Evolutionary conservation across 1,139 yeast species (phyloP).

Genomic region (Wickerhamomyces sp.): DNA sequence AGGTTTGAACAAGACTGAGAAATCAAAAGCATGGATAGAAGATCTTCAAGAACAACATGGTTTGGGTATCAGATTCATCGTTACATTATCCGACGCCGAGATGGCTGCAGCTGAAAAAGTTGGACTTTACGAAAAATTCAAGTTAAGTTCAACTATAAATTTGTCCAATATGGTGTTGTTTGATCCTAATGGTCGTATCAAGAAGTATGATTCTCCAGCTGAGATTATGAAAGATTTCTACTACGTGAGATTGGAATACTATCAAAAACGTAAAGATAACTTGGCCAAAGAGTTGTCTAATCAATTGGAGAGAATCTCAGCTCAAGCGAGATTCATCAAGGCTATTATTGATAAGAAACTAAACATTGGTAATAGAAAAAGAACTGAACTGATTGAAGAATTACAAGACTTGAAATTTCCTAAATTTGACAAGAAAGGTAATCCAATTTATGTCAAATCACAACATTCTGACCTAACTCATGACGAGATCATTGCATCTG

Average conservation of each 20-base stretch:
- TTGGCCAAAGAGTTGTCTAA: constrained; percentile 66
- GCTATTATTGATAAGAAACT: constrained; percentile 76
- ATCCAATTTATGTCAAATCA: constrained; percentile 40
- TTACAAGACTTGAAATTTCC: constrained; percentile 66
- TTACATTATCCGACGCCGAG: constrained; percentile 70
- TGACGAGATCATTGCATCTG: constrained; percentile 30
- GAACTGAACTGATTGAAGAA: constrained; percentile 57
- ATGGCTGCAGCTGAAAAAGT: constrained; percentile 72
- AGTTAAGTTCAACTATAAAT: constrained; percentile 61
- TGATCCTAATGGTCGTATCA: constrained; percentile 87
- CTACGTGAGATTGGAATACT: constrained; percentile 79
- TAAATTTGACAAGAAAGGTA: constrained; percentile 66
- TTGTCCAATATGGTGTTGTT: constrained; percentile 93
- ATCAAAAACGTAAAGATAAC: constrained; percentile 85
- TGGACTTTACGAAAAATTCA: constrained; percentile 83
- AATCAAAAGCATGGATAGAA: constrained; percentile 77
- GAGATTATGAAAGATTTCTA: constrained; percentile 84
- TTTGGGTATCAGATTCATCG: constrained; percentile 69
- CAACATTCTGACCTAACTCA: constrained; percentile 31
- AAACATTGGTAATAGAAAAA: constrained; percentile 68
- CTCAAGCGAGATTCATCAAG: constrained; percentile 90
- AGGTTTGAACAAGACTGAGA: constrained; percentile 71
- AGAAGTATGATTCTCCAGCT: constrained; percentile 67
- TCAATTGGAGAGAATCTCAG: constrained; percentile 66
- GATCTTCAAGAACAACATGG: constrained; percentile 96